A percentile compares a stretch with the other conserved stretches of the same genome.
Evolutionary conservation across 2,329 filamentous ascomycete genomes (phyloP).

Genomic region (Apiospora pterosperma): DNA sequence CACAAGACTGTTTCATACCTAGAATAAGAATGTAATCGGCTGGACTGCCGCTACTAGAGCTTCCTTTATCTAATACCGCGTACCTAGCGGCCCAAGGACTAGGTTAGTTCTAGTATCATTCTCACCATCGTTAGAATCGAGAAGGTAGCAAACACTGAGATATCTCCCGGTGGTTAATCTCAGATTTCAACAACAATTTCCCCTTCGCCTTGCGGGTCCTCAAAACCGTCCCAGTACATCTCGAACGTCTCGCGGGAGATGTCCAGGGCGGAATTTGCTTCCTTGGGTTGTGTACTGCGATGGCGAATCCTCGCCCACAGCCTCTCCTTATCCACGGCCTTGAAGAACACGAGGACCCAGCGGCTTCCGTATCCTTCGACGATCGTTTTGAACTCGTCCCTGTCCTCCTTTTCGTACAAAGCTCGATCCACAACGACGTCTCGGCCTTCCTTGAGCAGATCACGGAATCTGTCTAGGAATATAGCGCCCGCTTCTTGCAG

Average conservation of each 20-base stretch:
- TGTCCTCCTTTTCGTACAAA: constrained; percentile 27
- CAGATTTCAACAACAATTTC: constrained; percentile 15
- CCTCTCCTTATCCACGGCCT: constrained; percentile 20
- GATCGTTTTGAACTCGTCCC: constrained; percentile 25
- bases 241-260: constrained; percentile 18
- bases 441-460: constrained; percentile 11
- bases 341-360: constrained; percentile 28
- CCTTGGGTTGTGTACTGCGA: constrained; percentile 18
- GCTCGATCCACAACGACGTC: constrained; percentile 29
- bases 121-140: too few relatives aligned
- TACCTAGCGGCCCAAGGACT: too few relatives aligned
- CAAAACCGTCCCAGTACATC: constrained; percentile 20
- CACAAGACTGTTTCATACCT: too few relatives aligned
- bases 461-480: background rate
- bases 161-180: too few relatives aligned
- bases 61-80: too few relatives aligned
- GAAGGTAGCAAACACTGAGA: too few relatives aligned
- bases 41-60: too few relatives aligned
- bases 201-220: constrained; percentile 16
- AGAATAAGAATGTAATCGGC: too few relatives aligned
- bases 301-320: constrained; percentile 28
- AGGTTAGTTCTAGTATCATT: too few relatives aligned
- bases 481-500: constrained; percentile 16
- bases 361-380: constrained; percentile 21
- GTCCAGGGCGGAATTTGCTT: constrained; percentile 25